A percentile compares a stretch with the other conserved stretches of the same genome.
These are phyloP conservation scores for Cadophora luteo-olivacea DNA, from an alignment of 2,329 filamentous ascomycete genomes.

Conservation along the genomic window DNA sequence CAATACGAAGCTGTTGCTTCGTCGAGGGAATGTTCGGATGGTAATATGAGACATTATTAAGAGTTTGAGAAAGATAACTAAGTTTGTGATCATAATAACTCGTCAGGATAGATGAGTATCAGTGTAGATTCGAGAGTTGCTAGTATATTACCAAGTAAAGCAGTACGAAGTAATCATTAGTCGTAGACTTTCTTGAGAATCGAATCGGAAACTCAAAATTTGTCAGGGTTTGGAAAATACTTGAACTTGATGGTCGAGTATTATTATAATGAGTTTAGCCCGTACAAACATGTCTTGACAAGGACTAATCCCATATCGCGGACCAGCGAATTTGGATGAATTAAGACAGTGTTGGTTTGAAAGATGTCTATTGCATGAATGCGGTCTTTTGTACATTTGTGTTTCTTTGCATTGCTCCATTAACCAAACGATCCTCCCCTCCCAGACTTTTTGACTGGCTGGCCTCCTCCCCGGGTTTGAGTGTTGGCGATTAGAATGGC, in stretches of 20 bases:
- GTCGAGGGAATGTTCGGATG: not conserved
- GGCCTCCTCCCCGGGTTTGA: not conserved
- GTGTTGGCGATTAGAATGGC: constrained; percentile 27
- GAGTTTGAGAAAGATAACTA: not conserved
- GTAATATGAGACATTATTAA: not conserved
- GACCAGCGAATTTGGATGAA: not conserved
- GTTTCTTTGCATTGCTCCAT: constrained; percentile 16
- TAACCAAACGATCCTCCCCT: constrained; percentile 17
- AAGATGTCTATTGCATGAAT: constrained; percentile 33
- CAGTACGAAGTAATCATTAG: no score
- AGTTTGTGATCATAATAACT: not conserved
- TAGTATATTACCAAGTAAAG: no score
- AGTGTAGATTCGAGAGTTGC: not conserved
- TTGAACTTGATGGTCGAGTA: not conserved
- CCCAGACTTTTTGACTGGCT: not conserved
- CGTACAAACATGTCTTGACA: not conserved
- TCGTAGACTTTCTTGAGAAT: not conserved
- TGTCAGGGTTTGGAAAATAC: not conserved
- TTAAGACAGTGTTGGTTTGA: not conserved
- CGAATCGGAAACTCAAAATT: not conserved
- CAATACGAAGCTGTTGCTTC: constrained; percentile 7
- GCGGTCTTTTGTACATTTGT: constrained; percentile 35
- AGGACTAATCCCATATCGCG: not conserved
- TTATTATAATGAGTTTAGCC: not conserved
- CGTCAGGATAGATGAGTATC: not conserved